Percentiles rank a stretch among this genome's conserved stretches.
phyloP scores from a whole-genome alignment of 768 basidiomycete species.

The Boletus reticuloceps region DNA sequence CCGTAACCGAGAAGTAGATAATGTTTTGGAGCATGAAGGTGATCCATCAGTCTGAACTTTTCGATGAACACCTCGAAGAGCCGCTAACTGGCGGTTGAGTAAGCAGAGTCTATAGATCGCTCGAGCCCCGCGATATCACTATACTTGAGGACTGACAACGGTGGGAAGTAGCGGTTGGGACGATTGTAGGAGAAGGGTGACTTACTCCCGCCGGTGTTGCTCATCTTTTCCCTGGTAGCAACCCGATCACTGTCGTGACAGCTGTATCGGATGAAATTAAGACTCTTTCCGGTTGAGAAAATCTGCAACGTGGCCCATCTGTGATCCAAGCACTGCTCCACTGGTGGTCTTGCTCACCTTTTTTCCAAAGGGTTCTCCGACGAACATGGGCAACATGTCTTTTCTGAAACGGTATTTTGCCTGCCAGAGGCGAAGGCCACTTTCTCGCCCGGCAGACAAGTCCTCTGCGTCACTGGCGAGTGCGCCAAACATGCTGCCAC shows the following conservation, averaged over 20 bases:
- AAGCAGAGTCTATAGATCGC: conserved; percentile 90
- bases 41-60: conserved; percentile 90
- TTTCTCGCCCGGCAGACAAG: conserved; percentile 49
- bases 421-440: conserved; percentile 86
- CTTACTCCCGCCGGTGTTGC: conserved; percentile 83
- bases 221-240: conserved; percentile 87
- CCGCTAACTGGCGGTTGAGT: conserved; percentile 87
- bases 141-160: conserved; percentile 73
- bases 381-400: conserved; percentile 94
- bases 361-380: conserved; percentile 89
- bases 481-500: no score
- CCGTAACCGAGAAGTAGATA: conserved; percentile 92
- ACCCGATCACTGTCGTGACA: conserved; percentile 98
- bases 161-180: background rate
- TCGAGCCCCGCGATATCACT: conserved; percentile 94
- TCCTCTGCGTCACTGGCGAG: conserved; percentile 60
- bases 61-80: conserved; percentile 96
- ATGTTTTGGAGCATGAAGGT: conserved; percentile 83
- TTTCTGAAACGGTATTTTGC: conserved; percentile 87
- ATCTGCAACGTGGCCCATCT: conserved; percentile 54
- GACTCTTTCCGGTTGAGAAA: conserved; percentile 95
- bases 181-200: conserved; percentile 1
- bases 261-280: conserved; percentile 97
- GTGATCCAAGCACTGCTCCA: background rate
- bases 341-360: conserved; percentile 54